Base-by-base conservation (phyloP, 768 basidiomycete genomes). In the Kwoniella dendrophila region DNA sequence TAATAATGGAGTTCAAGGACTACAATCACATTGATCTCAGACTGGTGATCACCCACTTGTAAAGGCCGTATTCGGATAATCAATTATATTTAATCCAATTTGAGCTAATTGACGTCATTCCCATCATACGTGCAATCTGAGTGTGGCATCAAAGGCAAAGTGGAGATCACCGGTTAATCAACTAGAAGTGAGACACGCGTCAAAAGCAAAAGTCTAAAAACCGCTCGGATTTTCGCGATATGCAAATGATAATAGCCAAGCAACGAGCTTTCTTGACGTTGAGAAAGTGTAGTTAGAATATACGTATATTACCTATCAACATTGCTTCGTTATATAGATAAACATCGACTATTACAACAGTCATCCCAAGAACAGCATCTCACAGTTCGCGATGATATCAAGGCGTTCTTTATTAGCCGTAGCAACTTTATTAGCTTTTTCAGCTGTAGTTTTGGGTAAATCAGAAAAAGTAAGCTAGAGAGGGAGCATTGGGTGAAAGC, bases 371-470 rank as follows among this genome's bases (percentile, higher is more conserved):
- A n/a, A n/a, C n/a, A n/a, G n/a, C n/a, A n/a, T n/a, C n/a, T n/a
- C n/a, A n/a, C n/a, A n/a, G n/a, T n/a, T n/a, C n/a, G n/a, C n/a
- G 33, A 58, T 49, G 56, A 55, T 56, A 52, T 26, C 60, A 3
- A 55, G 53, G 30, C 52, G 60, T 12, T 41, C 45, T 24, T 0
- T 51, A 11, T 32, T 62, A 10, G 43, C 52, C n/a, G 10, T 52
- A 10, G 22, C 33, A 16, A 43, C 48, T 3, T 2, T 56, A 22
- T 47, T 62, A 14, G 60, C 50, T n/a, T 54, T 55, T 18, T 45
- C 53, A 30, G 45, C 60, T 29, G 47, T 56, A 11, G 60, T 62
- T 6, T 47, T 55, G 30, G 53, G 41, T 45, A 62, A 62, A 50
- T 48, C 53, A 16, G 52, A 55, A 11, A 49, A 44, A 33, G 60